Evolutionary conservation across 75 land plant species (phyloP).

Genomic region (Cunninghamia lanceolata): DNA sequence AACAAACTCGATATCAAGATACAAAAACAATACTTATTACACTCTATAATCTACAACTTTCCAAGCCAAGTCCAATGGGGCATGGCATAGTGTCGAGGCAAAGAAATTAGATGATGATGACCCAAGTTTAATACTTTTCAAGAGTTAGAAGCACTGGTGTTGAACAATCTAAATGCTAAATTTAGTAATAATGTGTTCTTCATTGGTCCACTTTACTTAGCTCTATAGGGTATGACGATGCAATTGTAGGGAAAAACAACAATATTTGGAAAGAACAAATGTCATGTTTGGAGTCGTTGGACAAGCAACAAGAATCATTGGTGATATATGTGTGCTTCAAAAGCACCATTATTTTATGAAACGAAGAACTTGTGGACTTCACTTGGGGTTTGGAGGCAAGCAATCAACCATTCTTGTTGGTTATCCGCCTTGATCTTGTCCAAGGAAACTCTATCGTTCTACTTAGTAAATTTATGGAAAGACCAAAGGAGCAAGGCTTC

Average conservation of each 20-base stretch:
- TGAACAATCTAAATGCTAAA: not conserved
- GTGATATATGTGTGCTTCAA: constrained; percentile 25
- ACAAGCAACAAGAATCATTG: not conserved
- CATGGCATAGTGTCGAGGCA: no score
- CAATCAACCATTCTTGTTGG: constrained; percentile 24
- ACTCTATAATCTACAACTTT: no score
- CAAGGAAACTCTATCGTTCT: constrained; percentile 11
- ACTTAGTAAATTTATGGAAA: not conserved
- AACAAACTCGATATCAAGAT: no score
- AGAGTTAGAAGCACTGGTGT: constrained; percentile 8
- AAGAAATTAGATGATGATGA: no score
- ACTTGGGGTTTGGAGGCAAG: constrained; percentile 30
- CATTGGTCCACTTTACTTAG: no score
- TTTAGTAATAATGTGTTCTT: no score
- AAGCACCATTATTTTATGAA: constrained; percentile 12
- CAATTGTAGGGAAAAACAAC: not conserved
- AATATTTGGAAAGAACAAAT: constrained; percentile 17
- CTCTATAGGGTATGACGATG: no score
- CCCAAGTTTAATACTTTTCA: constrained; percentile 13
- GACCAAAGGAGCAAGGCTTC: constrained; percentile 6
- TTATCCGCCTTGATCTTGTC: constrained; percentile 25
- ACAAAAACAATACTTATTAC: no score
- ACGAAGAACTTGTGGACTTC: constrained; percentile 18
- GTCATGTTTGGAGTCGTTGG: constrained; percentile 27
- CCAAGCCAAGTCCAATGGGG: no score